Base-by-base conservation (phyloP, 1,284 basidiomycete species). In the Apiotrichum gracile region DNA sequence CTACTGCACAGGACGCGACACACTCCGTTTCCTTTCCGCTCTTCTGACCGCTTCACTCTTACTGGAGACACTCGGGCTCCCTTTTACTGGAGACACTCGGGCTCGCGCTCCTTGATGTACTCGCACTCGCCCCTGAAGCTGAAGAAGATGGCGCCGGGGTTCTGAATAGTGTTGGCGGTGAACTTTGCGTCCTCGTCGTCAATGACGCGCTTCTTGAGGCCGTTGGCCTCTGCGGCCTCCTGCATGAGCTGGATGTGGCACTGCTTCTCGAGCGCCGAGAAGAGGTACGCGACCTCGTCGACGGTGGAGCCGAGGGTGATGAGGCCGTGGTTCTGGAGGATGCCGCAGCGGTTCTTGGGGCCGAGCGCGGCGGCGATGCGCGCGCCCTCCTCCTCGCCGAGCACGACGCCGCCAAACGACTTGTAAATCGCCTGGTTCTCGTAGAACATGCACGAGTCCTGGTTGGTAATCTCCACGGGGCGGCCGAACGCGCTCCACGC, bases 321-420 rank as follows among this genome's bases (percentile, higher is more conserved):
- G 26, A 82, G 72, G 17, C 84, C 84, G 57, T 84, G 82, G 60
- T 85, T 85, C 72, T 83, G 77, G 5, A 77, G 51, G 49, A 77
- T 70, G 43, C 70, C 61, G 27, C 74, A 72, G 49, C 74, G 73
- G 51, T 62, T 62, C 46, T 70, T 69, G 39, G 67, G 55, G n/a
- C 83, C 83, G 6, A 85, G 70, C 4, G 81, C 77, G 21, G 75
- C 64, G n/a, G 82, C 82, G 54, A 86, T 86, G 40, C 79, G 78
- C 37, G 71, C 63, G 7, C 83, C 83, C 70, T 86, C 84, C 47
- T 82, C 80, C 19, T 78, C 74, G 13, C 80, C 81, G 5, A 84
- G 70, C 4, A 63, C 83, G 19, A 85, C 78, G 17, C 84, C 84
- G 50, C 80, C 81, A 62, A 82, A 85, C 54, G 80, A 77, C 29